phyloP scores from a whole-genome alignment of 2,329 filamentous ascomycete species.

The Leptosphaerulina australis region DNA sequence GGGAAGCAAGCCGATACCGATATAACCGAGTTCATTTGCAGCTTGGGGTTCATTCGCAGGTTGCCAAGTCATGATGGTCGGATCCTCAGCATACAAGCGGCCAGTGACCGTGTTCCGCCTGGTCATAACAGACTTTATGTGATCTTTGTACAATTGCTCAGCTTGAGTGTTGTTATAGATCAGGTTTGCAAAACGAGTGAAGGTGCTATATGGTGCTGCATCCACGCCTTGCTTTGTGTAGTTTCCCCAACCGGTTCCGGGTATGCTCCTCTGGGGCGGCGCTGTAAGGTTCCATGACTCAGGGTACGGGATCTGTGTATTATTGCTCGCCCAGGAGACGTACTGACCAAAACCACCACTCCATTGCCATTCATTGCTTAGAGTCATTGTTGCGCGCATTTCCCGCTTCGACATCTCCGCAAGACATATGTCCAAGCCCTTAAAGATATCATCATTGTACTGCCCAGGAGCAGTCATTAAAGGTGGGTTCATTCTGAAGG shows the following conservation, averaged over 20 bases:
- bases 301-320: slow-evolving; percentile 47
- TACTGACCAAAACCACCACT: slow-evolving; percentile 49
- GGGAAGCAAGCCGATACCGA: slow-evolving; percentile 37
- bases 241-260: slow-evolving; percentile 49
- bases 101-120: slow-evolving; percentile 48
- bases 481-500: slow-evolving; percentile 49
- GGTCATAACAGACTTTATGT: slow-evolving; percentile 47
- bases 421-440: slow-evolving; percentile 48
- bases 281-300: slow-evolving; percentile 49
- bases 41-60: slow-evolving; percentile 50
- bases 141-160: slow-evolving; percentile 47
- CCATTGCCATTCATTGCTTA: slow-evolving; percentile 51
- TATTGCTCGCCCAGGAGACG: slow-evolving; percentile 47
- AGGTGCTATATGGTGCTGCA: slow-evolving; percentile 39
- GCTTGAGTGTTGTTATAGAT: slow-evolving; percentile 46
- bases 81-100: slow-evolving; percentile 40
- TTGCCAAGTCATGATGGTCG: slow-evolving; percentile 52
- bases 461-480: slow-evolving; percentile 45
- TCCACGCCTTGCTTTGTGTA: slow-evolving; percentile 46
- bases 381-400: slow-evolving; percentile 51
- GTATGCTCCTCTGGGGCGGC: slow-evolving; percentile 41
- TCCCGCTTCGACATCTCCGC: slow-evolving; percentile 50
- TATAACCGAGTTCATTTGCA: slow-evolving; percentile 31
- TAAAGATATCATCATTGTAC: slow-evolving; percentile 50
- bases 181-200: slow-evolving; percentile 40